Conservation (phyloP, 164 flowering plant genomes). For the Aristolochia contorta region DNA sequence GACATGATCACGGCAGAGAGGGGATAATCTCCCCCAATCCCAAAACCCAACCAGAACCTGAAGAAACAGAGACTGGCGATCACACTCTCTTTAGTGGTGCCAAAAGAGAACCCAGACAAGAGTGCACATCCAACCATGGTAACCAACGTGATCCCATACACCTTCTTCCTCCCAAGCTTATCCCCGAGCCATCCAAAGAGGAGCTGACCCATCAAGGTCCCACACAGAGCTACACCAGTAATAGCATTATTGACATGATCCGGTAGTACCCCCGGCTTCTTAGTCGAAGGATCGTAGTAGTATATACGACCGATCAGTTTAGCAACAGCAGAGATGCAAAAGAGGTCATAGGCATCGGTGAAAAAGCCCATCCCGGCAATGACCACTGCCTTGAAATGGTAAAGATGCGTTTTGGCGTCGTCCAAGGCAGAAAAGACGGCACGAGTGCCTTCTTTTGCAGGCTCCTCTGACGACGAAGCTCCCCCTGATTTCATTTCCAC, state of each 20-base stretch:
- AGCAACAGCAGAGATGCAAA: slow-evolving; percentile 43
- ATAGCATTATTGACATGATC: slow-evolving; percentile 23
- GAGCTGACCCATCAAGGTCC: slow-evolving; percentile 45
- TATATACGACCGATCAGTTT: slow-evolving; percentile 50
- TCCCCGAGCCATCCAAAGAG: slow-evolving; percentile 52
- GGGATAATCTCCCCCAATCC: slow-evolving; percentile 21
- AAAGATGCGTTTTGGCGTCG: slow-evolving; percentile 42
- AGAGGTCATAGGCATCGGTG: slow-evolving; percentile 62
- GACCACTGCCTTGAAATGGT: slow-evolving; percentile 41
- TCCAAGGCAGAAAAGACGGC: slow-evolving; percentile 38
- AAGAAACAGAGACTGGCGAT: slow-evolving; percentile 34
- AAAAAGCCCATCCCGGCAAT: slow-evolving; percentile 63
- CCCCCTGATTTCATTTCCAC: too few relatives aligned
- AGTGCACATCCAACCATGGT: slow-evolving; percentile 47
- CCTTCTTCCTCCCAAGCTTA: slow-evolving; percentile 47
- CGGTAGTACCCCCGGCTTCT: slow-evolving; percentile 37
- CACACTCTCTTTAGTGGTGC: slow-evolving; percentile 21
- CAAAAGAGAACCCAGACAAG: slow-evolving; percentile 46
- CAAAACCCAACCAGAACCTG: slow-evolving; percentile 20
- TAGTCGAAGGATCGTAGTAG: slow-evolving; percentile 16
- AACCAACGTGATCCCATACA: slow-evolving; percentile 44
- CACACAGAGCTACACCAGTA: slow-evolving; percentile 39
- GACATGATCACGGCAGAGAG: slow-evolving; percentile 23
- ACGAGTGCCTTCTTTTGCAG: slow-evolving; percentile 1
- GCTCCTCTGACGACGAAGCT: too few relatives aligned